These are phyloP conservation scores for Acaromyces ingoldii DNA, from an alignment of 1,284 basidiomycete species.

Conservation along the genomic window DNA sequence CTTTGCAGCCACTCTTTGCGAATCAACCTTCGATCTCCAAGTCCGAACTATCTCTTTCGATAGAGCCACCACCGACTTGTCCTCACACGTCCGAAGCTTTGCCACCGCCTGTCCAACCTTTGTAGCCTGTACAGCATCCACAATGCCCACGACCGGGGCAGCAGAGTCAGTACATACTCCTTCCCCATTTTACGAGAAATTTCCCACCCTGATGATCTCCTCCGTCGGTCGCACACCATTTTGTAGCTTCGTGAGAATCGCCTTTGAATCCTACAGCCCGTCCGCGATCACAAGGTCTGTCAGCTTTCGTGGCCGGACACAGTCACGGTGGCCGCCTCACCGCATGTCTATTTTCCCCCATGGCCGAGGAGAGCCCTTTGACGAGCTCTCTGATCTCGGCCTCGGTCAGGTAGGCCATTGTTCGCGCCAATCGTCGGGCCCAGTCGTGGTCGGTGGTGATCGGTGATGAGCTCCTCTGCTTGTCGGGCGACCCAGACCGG, in stretches of 20 bases:
- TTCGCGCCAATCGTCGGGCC: too few species aligned
- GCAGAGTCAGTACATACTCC: not conserved
- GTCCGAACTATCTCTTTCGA: slow-evolving; percentile 81
- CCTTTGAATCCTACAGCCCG: slow-evolving; percentile 64
- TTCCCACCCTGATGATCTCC: slow-evolving; percentile 72
- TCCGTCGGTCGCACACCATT: slow-evolving; percentile 76
- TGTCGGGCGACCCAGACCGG: too few species aligned
- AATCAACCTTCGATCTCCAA: slow-evolving; percentile 47
- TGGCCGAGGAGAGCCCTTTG: not conserved
- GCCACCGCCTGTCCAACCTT: slow-evolving; percentile 85
- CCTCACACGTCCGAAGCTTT: slow-evolving; percentile 72
- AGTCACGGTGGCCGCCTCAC: too few species aligned
- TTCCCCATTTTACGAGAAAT: not conserved
- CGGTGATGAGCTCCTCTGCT: too few species aligned
- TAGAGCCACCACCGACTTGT: slow-evolving; percentile 69
- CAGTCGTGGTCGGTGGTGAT: too few species aligned
- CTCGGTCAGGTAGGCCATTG: not conserved
- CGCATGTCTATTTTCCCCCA: not conserved
- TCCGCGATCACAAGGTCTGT: too few species aligned
- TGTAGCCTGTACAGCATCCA: slow-evolving; percentile 34
- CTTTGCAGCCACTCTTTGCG: slow-evolving; percentile 23
- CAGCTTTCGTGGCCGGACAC: too few species aligned
- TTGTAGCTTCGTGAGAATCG: slow-evolving; percentile 70
- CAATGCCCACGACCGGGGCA: not conserved
- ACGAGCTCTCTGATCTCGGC: not conserved